Evolutionary conservation across 495 filamentous ascomycete genomes (phyloP).

Genomic region (Penicillium cataractarum): DNA sequence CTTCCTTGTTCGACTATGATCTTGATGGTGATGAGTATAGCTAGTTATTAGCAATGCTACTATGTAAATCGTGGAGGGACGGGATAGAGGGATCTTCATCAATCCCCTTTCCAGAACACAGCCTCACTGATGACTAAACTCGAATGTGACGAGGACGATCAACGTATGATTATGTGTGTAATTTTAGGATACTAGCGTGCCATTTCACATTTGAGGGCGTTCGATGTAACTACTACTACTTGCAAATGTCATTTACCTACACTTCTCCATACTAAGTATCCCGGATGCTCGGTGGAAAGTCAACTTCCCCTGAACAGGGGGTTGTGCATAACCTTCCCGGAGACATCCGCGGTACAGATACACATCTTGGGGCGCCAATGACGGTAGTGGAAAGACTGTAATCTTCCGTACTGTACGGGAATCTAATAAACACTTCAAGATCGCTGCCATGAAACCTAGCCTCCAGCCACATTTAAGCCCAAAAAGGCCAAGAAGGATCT

Average conservation of each 20-base stretch:
- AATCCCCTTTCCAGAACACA: conserved; percentile 8
- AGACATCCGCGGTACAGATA: conserved; percentile 3
- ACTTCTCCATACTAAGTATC: background rate
- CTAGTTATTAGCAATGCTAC: conserved; percentile 10
- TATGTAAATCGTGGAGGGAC: conserved; percentile 5
- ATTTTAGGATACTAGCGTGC: conserved; percentile 15
- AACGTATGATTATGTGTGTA: background rate
- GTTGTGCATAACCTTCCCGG: background rate
- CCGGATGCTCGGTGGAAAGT: background rate
- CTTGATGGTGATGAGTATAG: conserved; percentile 6
- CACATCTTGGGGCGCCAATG: background rate
- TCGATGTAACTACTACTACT: background rate
- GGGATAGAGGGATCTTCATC: background rate
- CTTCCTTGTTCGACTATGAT: background rate
- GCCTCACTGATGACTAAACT: conserved; percentile 18
- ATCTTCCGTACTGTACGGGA: background rate
- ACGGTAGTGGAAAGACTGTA: conserved; percentile 1
- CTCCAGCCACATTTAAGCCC: conserved; percentile 26
- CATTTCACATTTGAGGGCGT: background rate
- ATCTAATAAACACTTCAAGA: background rate
- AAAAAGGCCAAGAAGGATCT: conserved; percentile 19
- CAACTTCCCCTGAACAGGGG: conserved; percentile 3
- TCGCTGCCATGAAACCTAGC: background rate
- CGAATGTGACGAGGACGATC: conserved; percentile 5
- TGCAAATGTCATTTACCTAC: background rate